Conservation (phyloP, 2,329 filamentous ascomycete genomes). For the Aspergillus fructus region DNA sequence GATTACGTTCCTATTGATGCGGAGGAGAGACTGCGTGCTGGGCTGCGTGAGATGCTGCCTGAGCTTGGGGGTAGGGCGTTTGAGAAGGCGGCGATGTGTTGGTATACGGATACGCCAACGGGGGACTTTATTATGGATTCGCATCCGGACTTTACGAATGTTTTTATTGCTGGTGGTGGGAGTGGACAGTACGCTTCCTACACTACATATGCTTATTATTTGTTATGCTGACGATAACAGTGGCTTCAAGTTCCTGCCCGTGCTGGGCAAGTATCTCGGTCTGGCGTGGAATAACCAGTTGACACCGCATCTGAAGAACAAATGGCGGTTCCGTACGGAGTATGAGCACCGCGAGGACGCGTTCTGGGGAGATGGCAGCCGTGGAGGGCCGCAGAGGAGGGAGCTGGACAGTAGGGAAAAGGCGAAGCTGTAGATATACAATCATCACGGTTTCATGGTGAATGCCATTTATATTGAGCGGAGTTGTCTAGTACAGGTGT, state of each 20-base stretch:
- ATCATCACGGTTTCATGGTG: too few relatives aligned
- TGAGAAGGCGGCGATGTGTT: slow-evolving; percentile 61
- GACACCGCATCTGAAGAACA: slow-evolving; percentile 56
- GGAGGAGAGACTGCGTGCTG: not conserved
- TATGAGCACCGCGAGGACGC: slow-evolving; percentile 17
- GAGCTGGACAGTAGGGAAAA: slow-evolving; percentile 14
- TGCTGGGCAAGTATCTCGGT: slow-evolving; percentile 62
- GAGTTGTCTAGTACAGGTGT: not conserved
- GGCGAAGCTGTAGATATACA: not conserved
- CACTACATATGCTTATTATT: not conserved
- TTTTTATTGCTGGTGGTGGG: slow-evolving; percentile 31
- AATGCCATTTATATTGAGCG: too few relatives aligned
- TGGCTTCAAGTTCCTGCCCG: slow-evolving; percentile 63
- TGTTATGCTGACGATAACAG: slow-evolving; percentile 16
- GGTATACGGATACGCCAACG: slow-evolving; percentile 69
- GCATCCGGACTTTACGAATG: slow-evolving; percentile 55
- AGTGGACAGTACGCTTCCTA: slow-evolving; percentile 28
- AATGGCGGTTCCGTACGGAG: slow-evolving; percentile 50
- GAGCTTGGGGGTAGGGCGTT: slow-evolving; percentile 59
- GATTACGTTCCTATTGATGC: not conserved
- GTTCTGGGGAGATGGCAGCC: slow-evolving; percentile 31
- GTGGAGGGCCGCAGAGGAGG: slow-evolving; percentile 30
- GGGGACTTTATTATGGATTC: slow-evolving; percentile 69
- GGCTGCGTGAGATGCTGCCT: slow-evolving; percentile 52
- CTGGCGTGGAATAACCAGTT: slow-evolving; percentile 51